Conservation (phyloP, 2,329 filamentous ascomycete genomes). For the Venturia effusa region DNA sequence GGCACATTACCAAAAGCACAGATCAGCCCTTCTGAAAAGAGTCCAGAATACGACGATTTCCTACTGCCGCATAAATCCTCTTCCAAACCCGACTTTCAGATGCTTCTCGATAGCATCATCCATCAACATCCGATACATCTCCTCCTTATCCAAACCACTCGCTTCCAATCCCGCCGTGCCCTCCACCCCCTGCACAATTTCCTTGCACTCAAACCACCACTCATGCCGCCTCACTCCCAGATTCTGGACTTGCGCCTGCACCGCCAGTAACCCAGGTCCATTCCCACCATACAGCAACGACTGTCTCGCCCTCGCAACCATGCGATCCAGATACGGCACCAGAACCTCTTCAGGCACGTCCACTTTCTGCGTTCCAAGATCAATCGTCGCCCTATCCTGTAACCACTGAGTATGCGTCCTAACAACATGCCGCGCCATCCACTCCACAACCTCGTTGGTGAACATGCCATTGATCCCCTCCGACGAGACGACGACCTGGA, state of each 20-base stretch:
- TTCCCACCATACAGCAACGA: not conserved
- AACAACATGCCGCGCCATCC: not conserved
- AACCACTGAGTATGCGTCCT: not conserved
- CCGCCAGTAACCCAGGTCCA: not conserved
- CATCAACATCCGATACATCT: not conserved
- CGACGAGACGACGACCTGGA: not conserved
- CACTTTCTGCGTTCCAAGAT: not conserved
- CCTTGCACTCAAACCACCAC: not conserved
- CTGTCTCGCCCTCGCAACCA: not conserved
- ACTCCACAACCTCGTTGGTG: not conserved
- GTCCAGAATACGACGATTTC: not conserved
- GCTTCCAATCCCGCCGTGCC: not conserved
- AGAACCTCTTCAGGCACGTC: not conserved
- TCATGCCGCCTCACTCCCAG: not conserved
- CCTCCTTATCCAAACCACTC: not conserved
- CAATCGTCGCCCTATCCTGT: not conserved
- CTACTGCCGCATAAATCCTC: not conserved
- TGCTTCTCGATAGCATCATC: not conserved
- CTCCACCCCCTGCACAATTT: not conserved
- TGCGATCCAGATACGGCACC: not conserved
- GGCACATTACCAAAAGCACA: too few relatives aligned
- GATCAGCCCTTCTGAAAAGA: too few relatives aligned
- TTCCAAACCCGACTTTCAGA: not conserved
- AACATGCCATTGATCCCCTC: not conserved
- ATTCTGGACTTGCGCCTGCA: not conserved